These are phyloP conservation scores for Skeletonema grethae DNA, from an alignment of 108 stramenopile genomes.

Conservation along the genomic window DNA sequence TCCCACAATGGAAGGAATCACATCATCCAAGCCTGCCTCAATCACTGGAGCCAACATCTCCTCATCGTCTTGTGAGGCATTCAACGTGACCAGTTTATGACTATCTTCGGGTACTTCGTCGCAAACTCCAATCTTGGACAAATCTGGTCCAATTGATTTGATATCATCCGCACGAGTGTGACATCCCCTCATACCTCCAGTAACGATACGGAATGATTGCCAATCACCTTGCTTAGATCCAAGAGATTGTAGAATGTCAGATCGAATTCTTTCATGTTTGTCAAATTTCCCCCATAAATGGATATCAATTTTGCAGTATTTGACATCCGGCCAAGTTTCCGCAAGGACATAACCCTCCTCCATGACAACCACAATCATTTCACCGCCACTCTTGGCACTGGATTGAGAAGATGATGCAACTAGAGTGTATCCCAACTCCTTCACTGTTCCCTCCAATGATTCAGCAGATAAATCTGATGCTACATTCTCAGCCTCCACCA, in stretches of 20 bases:
- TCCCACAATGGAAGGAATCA: constrained; percentile 28
- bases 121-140: constrained; percentile 35
- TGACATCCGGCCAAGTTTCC: constrained; percentile 53
- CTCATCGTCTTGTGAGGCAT: constrained; percentile 37
- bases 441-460: constrained; percentile 19
- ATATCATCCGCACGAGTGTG: constrained; percentile 79
- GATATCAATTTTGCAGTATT: constrained; percentile 52
- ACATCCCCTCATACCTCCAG: constrained; percentile 81
- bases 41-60: constrained; percentile 24
- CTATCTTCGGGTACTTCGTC: constrained; percentile 26
- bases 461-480: constrained; percentile 16
- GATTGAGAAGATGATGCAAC: constrained; percentile 40
- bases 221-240: constrained; percentile 28
- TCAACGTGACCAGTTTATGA: constrained; percentile 20
- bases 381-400: constrained; percentile 17
- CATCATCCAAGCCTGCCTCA: constrained; percentile 39
- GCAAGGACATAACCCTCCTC: constrained; percentile 53
- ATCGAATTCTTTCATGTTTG: constrained; percentile 42
- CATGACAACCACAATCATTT: constrained; percentile 37
- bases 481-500: constrained; percentile 72
- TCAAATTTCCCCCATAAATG: constrained; percentile 45
- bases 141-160: constrained; percentile 67
- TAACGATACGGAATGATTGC: constrained; percentile 66
- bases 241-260: constrained; percentile 37
- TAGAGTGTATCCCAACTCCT: constrained; percentile 28